Base-by-base conservation (phyloP, 108 stramenopile species). In the Cyclotella baltica region DNA sequence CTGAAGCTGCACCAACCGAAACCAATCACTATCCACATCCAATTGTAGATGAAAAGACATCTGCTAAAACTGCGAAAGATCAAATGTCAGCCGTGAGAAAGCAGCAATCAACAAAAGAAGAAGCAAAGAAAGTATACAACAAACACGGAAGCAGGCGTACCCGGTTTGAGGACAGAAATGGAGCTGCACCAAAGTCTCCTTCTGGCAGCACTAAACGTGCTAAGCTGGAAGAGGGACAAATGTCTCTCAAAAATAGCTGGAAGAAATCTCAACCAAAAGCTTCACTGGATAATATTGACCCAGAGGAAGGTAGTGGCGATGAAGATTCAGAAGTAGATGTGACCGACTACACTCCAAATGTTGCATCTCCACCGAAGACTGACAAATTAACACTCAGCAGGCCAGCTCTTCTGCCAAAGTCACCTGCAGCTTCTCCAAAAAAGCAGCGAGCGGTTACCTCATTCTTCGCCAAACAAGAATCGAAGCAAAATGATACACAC, bases 81-180 rank as follows among this genome's bases (percentile, higher is more conserved):
- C 82, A 76, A 31, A 53, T 92, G 3, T 81, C 86, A 28, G 81
- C 72, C 8, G 82, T 92, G 33, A 69, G 87, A 65, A 86, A 87
- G 68, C 71, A 78, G 73, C 59, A 76, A 25, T 57, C 63, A 23
- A 92, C 87, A 13, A 84, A 87, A 34, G 56, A 23, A 30, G 67
- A 79, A 75, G 88, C 90, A 33, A 48, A 79, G 22, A 61, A 88
- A 46, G 90, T 92, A 0, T 92, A 72, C 58, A 52, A 81, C 38
- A 88, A 87, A 61, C 90, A 92, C 64, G 88, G 90, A 28, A 92
- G 90, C 70, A 75, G 90, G 35, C 85, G 67, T 22, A 36, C 33
- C 19, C 72, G 83, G 47, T 62, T 62, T 56, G 79, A 55, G 23
- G 80, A 88, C 59, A 80, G 84, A 72, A 83, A 89, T 59, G 73